These are phyloP conservation scores for Penicillium sp. DNA, from an alignment of 2,329 filamentous ascomycete genomes.

Conservation along the genomic window DNA sequence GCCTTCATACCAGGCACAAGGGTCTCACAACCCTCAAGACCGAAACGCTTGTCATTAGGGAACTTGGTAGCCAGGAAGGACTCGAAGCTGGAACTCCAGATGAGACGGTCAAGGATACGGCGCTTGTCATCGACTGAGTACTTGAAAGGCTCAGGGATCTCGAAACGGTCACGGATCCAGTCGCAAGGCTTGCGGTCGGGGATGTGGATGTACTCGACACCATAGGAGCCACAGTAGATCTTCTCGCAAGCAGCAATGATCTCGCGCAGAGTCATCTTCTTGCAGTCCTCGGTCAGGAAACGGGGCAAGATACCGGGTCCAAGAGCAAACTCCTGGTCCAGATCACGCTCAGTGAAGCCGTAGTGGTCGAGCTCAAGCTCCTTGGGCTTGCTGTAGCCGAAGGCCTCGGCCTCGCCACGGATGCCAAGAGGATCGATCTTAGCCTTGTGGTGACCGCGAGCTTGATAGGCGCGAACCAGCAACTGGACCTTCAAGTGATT, in stretches of 20 bases:
- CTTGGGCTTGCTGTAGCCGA: constrained; percentile 85
- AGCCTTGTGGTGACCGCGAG: constrained; percentile 96
- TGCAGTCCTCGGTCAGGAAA: constrained; percentile 83
- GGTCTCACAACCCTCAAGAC: constrained; percentile 94
- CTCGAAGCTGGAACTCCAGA: constrained; percentile 99
- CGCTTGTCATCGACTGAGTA: constrained; percentile 99
- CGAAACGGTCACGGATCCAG: constrained; percentile 93
- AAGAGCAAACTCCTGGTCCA: constrained; percentile 88
- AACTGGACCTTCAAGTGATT: constrained; percentile 99
- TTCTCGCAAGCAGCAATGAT: constrained; percentile 92
- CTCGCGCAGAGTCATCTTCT: constrained; percentile 96
- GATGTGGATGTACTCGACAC: constrained; percentile 98
- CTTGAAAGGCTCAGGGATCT: constrained; percentile 93
- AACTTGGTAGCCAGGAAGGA: constrained; percentile 95
- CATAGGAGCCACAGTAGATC: constrained; percentile 97
- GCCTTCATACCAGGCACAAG: constrained; percentile 99
- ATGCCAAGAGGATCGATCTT: constrained; percentile 96
- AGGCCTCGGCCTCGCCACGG: constrained; percentile 79
- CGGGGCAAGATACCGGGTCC: constrained; percentile 93
- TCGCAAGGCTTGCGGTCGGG: constrained; percentile 97
- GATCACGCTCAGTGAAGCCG: constrained; percentile 90
- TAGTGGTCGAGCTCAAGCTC: constrained; percentile 94
- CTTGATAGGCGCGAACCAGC: constrained; percentile 95
- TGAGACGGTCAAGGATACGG: constrained; percentile 92
- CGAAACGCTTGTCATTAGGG: constrained; percentile 99